Base-by-base conservation (phyloP, 768 basidiomycete genomes). In the Crucibulum laeve region DNA sequence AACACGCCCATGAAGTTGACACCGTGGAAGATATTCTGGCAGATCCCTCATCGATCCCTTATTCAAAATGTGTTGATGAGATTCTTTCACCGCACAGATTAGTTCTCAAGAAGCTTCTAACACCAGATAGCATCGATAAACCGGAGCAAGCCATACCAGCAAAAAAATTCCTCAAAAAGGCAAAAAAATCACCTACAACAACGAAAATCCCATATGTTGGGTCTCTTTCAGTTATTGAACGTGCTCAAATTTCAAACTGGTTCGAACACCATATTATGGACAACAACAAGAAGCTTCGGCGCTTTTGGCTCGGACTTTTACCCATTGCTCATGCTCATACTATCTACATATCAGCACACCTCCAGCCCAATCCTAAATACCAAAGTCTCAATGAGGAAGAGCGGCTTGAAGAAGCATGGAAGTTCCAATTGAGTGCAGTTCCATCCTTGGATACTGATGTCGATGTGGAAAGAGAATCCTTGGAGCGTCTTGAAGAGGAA, bases 381-480 rank as follows among this genome's bases (percentile, higher is more conserved):
- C 8, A 30, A n/a, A n/a, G n/a, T n/a, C n/a, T n/a, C n/a, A n/a
- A n/a, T n/a, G n/a, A n/a, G n/a, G n/a, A n/a, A n/a, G n/a, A n/a
- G n/a, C n/a, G n/a, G n/a, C 35, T 51, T 10, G 6, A 42, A 5
- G 14, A 38, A 10, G 50, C 45, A 0, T 49, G 48, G 53, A 14
- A 32, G 1, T n/a, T 42, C 4, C 47, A 51, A 39, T 15, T 26
- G n/a, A 28, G 35, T 11, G 30, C 19, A 11, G 28, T 14, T 3
- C 21, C 35, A 24, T 21, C 40, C 4, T 17, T 38, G n/a, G 37
- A 25, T 23, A 33, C 26, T 33, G 46, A 46, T 1, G 26, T 55
- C n/a, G 55, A 62, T 41, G 58, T 62, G 14, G 58, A 60, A 22
- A 33, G 32, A 11, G 53, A 58, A 21, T 54, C 53, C 26, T 25